Percentiles rank a stretch among this genome's conserved stretches.
phyloP scores from a whole-genome alignment of 2,329 filamentous ascomycete genomes.

The Arthrobotrys pseudoclavata region DNA sequence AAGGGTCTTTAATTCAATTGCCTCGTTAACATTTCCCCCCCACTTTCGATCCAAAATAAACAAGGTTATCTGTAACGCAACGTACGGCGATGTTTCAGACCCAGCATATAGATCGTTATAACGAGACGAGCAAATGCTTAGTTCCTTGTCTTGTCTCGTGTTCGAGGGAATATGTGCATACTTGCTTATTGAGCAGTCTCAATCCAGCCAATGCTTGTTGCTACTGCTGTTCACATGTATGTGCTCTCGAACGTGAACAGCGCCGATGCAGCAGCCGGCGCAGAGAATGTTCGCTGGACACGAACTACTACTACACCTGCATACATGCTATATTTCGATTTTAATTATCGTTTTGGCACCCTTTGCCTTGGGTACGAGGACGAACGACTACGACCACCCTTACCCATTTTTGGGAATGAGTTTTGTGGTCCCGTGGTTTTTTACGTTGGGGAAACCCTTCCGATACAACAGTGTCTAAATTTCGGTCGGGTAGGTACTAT shows the following conservation, averaged over 20 bases:
- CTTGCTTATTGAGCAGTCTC: conserved; percentile 12
- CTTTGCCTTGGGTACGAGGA: background rate
- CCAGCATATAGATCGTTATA: conserved; percentile 4
- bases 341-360: background rate
- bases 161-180: background rate
- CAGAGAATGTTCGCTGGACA: conserved; percentile 3
- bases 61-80: conserved; percentile 10
- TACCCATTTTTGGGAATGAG: conserved; percentile 44
- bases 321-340: background rate
- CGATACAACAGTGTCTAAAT: conserved; percentile 17
- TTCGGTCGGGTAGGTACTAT: background rate
- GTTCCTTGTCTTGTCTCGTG: conserved; percentile 17
- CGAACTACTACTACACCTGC: background rate
- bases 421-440: conserved; percentile 44
- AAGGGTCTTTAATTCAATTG: conserved; percentile 1
- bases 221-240: background rate
- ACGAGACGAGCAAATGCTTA: background rate
- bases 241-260: background rate
- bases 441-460: background rate
- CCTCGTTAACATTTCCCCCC: conserved; percentile 6
- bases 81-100: conserved; percentile 34
- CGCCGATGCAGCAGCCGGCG: background rate
- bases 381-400: background rate
- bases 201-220: conserved; percentile 8
- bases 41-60: conserved; percentile 14